Evolutionary conservation across 345 rosid species (phyloP).

Genomic region (Citrus unshiu): DNA sequence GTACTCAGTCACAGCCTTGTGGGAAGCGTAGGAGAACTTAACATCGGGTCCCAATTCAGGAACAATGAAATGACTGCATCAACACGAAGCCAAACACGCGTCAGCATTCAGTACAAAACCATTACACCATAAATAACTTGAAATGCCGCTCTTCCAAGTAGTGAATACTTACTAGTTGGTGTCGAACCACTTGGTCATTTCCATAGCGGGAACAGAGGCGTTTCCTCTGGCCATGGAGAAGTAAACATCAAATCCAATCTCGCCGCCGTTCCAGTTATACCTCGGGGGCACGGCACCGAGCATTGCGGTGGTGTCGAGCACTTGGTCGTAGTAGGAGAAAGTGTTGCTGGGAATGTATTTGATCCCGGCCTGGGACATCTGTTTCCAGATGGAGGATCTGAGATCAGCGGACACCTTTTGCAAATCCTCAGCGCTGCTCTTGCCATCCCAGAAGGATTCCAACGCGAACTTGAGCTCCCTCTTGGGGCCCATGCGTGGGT

Average conservation of each 20-base stretch:
- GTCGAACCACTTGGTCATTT: slow-evolving; percentile 99
- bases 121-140: not conserved
- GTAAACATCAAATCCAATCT: slow-evolving; percentile 77
- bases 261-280: slow-evolving; percentile 77
- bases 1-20: slow-evolving; percentile 91
- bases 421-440: slow-evolving; percentile 87
- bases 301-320: slow-evolving; percentile 91
- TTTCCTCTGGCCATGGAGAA: slow-evolving; percentile 99
- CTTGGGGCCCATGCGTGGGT: slow-evolving; percentile 99
- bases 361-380: slow-evolving; percentile 83
- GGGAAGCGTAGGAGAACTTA: slow-evolving; percentile 86
- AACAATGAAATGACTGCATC: slow-evolving; percentile 85
- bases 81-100: not conserved
- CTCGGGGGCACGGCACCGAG: slow-evolving; percentile 94
- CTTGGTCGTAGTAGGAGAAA: slow-evolving; percentile 84
- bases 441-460: slow-evolving; percentile 98
- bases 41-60: slow-evolving; percentile 96
- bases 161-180: slow-evolving; percentile 88
- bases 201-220: slow-evolving; percentile 97
- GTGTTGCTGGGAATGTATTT: slow-evolving; percentile 97
- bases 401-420: slow-evolving; percentile 87
- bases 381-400: slow-evolving; percentile 89
- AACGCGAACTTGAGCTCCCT: slow-evolving; percentile 96
- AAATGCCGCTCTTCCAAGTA: too few relatives aligned
- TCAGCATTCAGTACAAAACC: not conserved